Evolutionary conservation across 2,329 filamentous ascomycete species (phyloP), one percentile per base, ranked within the genome.

Genomic region (Fusarium solani-melongenae): DNA sequence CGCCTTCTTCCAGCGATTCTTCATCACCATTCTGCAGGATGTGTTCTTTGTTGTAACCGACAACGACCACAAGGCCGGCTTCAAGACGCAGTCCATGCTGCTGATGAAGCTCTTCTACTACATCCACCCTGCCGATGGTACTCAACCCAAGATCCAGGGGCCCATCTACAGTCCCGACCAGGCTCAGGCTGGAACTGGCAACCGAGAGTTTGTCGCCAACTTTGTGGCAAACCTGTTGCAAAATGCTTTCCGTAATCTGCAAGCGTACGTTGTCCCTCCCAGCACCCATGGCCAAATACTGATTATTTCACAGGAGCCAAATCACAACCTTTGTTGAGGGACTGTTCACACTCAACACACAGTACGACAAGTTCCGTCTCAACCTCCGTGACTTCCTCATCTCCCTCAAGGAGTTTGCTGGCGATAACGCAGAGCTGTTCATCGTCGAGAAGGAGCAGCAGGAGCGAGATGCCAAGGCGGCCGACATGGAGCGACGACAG

Each of bases 21-120:
- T 96, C 83, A 92, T 97, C 62, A 92, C 94, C 2, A 98, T 99
- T 75, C 87, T 99, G 59, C 96, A 99, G 83, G 96, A 99, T 79
- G 95, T 99, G 15, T 97, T 99, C 88, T 99, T 98, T 79, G 96
- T 99, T 46, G 89, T 99, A 60, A 98, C 96, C 0, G 96, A 99
- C 80, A 96, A 93, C 69, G 96, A 99, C 78, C 96, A 99, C 88
- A 99, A 99, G 87, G 96, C 96, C 70, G 96, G 96, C 1, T 99
- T 99, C 88, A 99, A 99, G 88, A 96, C 95, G 10, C 96, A 99
- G 85, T 95, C 95, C 5, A 93, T 96, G 90, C 87, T 99, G 57
- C 86, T 99, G 70, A 95, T 96, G 78, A 93, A 95, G 79, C 95
- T 99, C 89, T 98, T 99, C 86, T 97, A 95, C 87, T 95, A 98